Base-by-base conservation (phyloP, 768 basidiomycete species). In the Sporobolomyces phaffii region DNA sequence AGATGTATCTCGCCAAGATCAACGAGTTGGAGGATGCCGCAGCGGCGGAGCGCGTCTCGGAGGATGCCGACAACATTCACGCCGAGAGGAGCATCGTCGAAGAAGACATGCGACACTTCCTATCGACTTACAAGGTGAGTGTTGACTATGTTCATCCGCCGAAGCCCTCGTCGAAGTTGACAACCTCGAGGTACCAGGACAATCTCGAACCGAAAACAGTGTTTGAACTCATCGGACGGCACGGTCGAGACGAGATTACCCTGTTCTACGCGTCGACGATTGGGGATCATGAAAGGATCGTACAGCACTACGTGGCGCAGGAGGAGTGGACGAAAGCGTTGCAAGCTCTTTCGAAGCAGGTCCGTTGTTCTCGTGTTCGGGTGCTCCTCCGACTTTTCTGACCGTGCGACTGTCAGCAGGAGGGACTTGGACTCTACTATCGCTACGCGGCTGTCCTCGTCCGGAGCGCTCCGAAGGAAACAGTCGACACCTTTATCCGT, bases 1-100 rank as follows among this genome's bases (percentile, higher is more conserved):
- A 99, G 77, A 91, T 98, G 70, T 97, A 92, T 76, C 84, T 99
- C 20, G 89, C 89, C 78, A 98, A 96, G 80, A 91, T 90, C 77
- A 94, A 96, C 74, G 90, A 94, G 68, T 80, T 98, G 56, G 96
- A 99, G 75, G 96, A 98, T 75, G 81, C 92, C 22, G 85, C 93
- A 31, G 91, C 91, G 0, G 89, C 93, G 0, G 91, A 92, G 68
- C 75, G 77, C 5, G 76, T 75, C 2, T 76, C 65, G 5, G 73
- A 65, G 18, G 89, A 94, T 69, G 86, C 87, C 20, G 89, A 92
- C 57, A 93, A 92, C 75, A 78, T 98, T 34, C 82, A 84, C 52
- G 82, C 86, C 5, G 93, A 97, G 76, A 83, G 87, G 48, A 79
- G 80, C 20, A 86, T 97, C 38, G 81, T 97, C 24, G 92, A 96